Conservation (phyloP, 2,329 filamentous ascomycete species). For the Pyricularia grisea region DNA sequence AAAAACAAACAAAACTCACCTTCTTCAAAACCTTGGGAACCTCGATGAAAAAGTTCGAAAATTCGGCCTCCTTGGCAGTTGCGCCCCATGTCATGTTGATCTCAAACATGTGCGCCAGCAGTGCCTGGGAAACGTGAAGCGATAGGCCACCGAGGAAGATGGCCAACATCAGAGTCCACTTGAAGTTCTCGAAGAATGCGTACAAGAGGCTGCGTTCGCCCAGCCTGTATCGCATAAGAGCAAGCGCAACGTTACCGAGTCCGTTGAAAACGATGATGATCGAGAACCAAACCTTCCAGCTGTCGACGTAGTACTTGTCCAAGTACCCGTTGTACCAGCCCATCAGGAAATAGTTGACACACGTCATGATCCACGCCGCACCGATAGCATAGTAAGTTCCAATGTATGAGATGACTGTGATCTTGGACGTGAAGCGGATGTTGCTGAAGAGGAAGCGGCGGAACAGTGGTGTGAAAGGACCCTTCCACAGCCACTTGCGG, state of each 20-base stretch:
- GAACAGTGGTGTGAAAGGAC: conserved; percentile 74
- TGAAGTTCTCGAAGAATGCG: conserved; percentile 55
- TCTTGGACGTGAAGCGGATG: conserved; percentile 66
- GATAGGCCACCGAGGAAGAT: conserved; percentile 78
- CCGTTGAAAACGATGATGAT: conserved; percentile 72
- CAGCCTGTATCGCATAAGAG: conserved; percentile 62
- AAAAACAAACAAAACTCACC: conserved; percentile 46
- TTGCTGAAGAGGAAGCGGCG: conserved; percentile 61
- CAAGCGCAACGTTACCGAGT: conserved; percentile 62
- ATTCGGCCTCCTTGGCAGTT: conserved; percentile 73
- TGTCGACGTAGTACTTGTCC: conserved; percentile 73
- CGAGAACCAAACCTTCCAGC: conserved; percentile 72
- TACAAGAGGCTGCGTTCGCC: conserved; percentile 52
- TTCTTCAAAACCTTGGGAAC: conserved; percentile 68
- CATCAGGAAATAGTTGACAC: conserved; percentile 65
- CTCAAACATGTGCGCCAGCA: conserved; percentile 75
- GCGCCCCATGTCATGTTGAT: conserved; percentile 82
- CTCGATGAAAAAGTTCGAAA: conserved; percentile 78
- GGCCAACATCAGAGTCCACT: conserved; percentile 64
- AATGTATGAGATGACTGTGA: conserved; percentile 68
- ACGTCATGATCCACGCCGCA: conserved; percentile 65
- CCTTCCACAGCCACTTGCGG: conserved; percentile 60
- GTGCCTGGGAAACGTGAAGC: conserved; percentile 70
- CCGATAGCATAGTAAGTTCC: conserved; percentile 75
- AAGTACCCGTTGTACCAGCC: conserved; percentile 71